These are phyloP conservation scores for Cladosporium sp. DNA, from an alignment of 2,329 filamentous ascomycete species.

Conservation along the genomic window DNA sequence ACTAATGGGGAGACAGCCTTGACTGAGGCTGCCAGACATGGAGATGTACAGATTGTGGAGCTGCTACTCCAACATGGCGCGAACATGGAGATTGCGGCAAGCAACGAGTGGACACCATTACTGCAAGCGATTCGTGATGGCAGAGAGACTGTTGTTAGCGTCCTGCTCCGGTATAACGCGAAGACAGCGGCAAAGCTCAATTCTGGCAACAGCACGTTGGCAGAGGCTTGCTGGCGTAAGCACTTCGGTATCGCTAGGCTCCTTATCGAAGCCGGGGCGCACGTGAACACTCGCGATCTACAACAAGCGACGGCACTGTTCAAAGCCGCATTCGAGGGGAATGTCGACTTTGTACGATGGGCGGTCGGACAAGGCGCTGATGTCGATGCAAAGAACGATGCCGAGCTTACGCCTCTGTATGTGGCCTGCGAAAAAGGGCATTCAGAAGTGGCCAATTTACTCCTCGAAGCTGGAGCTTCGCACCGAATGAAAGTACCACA, in stretches of 20 bases:
- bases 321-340: not conserved
- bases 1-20: slow-evolving; percentile 6
- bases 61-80: slow-evolving; percentile 3
- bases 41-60: slow-evolving; percentile 1
- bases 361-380: not conserved
- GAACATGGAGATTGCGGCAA: not conserved
- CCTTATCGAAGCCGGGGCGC: not conserved
- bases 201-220: not conserved
- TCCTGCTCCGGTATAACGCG: not conserved
- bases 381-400: not conserved
- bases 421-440: not conserved
- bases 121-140: slow-evolving; percentile 2
- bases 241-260: not conserved
- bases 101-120: not conserved
- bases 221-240: slow-evolving; percentile 2
- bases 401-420: not conserved
- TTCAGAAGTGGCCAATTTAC: not conserved
- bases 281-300: not conserved
- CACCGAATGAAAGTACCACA: not conserved
- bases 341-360: not conserved
- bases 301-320: not conserved
- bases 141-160: not conserved
- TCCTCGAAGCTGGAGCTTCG: not conserved
- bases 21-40: slow-evolving; percentile 3
- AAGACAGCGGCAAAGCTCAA: not conserved